phyloP scores from a whole-genome alignment of 2,329 filamentous ascomycete species.

The Aulographum hederae region DNA sequence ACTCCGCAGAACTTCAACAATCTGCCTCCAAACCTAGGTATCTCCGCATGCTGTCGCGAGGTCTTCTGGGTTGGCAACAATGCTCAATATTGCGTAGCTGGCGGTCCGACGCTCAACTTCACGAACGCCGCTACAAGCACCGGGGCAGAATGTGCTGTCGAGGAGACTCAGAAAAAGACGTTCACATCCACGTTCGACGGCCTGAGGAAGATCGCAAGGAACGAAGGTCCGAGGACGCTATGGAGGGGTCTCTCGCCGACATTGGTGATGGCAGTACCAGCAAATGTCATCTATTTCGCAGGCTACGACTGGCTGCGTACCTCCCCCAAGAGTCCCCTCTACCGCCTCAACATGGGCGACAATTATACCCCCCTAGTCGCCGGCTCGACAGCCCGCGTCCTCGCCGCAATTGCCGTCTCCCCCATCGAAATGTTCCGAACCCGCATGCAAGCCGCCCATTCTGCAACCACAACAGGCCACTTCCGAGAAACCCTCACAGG shows the following conservation, averaged over 20 bases:
- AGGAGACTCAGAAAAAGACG: slow-evolving; percentile 65
- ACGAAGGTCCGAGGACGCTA: slow-evolving; percentile 71
- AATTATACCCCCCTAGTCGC: slow-evolving; percentile 64
- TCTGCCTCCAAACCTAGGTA: slow-evolving; percentile 69
- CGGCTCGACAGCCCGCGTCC: slow-evolving; percentile 56
- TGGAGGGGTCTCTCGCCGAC: slow-evolving; percentile 95
- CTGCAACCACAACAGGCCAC: slow-evolving; percentile 37
- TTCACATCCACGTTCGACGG: slow-evolving; percentile 88
- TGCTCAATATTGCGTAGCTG: slow-evolving; percentile 63
- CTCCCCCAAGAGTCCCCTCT: slow-evolving; percentile 54
- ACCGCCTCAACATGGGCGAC: slow-evolving; percentile 35
- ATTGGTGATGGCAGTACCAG: slow-evolving; percentile 79
- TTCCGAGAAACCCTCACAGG: slow-evolving; percentile 63
- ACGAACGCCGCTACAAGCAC: slow-evolving; percentile 18
- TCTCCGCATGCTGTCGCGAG: slow-evolving; percentile 88
- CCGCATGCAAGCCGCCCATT: slow-evolving; percentile 62
- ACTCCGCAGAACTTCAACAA: slow-evolving; percentile 30
- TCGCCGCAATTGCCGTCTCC: slow-evolving; percentile 68
- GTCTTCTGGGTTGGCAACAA: slow-evolving; percentile 92
- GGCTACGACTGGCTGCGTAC: slow-evolving; percentile 90
- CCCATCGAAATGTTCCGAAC: slow-evolving; percentile 92
- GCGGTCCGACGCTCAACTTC: slow-evolving; percentile 30
- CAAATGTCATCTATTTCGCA: slow-evolving; percentile 96
- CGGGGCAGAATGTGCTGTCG: slow-evolving; percentile 58
- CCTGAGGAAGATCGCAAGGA: slow-evolving; percentile 79